These are phyloP conservation scores for Penicillium desertorum DNA, from an alignment of 495 filamentous ascomycete species.

Conservation along the genomic window DNA sequence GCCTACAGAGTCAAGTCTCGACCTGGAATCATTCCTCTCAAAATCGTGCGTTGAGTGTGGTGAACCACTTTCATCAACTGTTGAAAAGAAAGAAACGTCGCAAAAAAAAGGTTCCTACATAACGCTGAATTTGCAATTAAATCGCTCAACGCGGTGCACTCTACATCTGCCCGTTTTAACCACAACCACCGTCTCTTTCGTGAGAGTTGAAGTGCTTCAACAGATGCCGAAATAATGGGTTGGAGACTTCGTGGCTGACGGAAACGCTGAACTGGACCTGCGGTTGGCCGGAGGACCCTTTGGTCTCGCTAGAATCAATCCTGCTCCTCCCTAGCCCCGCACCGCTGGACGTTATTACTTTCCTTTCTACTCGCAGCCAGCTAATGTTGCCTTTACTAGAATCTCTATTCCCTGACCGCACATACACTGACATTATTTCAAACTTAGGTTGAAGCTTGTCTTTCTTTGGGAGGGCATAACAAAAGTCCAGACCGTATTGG, in stretches of 20 bases:
- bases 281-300: neutral
- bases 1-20: neutral
- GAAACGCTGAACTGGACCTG: neutral
- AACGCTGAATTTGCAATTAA: no score
- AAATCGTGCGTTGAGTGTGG: conserved; percentile 4
- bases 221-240: conserved; percentile 3
- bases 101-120: neutral
- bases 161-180: conserved; percentile 1
- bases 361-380: no score
- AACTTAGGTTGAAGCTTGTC: no score
- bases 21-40: conserved; percentile 2
- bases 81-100: conserved; percentile 1
- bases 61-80: conserved; percentile 3
- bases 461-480: no score
- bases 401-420: no score
- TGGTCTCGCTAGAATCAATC: neutral
- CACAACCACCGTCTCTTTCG: neutral
- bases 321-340: neutral
- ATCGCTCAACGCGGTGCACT: neutral
- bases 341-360: neutral
- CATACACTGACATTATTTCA: no score
- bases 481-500: no score
- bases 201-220: neutral
- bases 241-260: neutral
- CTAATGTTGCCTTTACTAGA: no score